These are phyloP conservation scores for Chimonanthus praecox DNA, from an alignment of 164 flowering plant genomes.

Conservation along the genomic window DNA sequence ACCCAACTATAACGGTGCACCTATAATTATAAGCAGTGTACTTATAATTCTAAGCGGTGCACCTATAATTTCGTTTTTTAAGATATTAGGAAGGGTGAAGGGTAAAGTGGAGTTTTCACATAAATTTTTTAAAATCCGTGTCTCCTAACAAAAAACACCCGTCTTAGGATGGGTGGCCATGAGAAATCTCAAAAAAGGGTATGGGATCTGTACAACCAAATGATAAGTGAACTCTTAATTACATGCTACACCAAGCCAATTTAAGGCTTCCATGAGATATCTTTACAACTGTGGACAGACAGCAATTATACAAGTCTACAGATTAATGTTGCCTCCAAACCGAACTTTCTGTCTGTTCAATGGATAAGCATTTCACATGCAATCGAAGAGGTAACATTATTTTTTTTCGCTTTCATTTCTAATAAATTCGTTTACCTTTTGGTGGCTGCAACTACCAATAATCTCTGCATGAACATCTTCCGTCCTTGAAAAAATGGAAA, in stretches of 20 bases:
- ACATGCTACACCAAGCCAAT: not conserved
- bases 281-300: not conserved
- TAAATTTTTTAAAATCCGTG: too few relatives aligned
- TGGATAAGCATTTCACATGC: too few relatives aligned
- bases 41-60: too few relatives aligned
- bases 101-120: too few relatives aligned
- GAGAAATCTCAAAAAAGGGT: not conserved
- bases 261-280: not conserved
- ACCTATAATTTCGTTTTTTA: too few relatives aligned
- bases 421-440: not conserved
- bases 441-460: conserved; percentile 18
- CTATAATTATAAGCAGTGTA: too few relatives aligned
- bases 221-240: not conserved
- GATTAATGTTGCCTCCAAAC: too few relatives aligned
- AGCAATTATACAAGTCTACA: not conserved
- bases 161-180: too few relatives aligned
- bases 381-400: not conserved
- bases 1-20: too few relatives aligned
- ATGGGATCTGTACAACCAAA: not conserved
- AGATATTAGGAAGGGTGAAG: too few relatives aligned
- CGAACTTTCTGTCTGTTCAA: too few relatives aligned
- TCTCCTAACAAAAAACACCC: too few relatives aligned
- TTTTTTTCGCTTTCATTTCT: not conserved
- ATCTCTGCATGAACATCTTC: conserved; percentile 32
- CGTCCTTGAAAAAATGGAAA: conserved; percentile 26